These are phyloP conservation scores for Nissolia schottii DNA, from an alignment of 306 rosid species.

Conservation along the genomic window DNA sequence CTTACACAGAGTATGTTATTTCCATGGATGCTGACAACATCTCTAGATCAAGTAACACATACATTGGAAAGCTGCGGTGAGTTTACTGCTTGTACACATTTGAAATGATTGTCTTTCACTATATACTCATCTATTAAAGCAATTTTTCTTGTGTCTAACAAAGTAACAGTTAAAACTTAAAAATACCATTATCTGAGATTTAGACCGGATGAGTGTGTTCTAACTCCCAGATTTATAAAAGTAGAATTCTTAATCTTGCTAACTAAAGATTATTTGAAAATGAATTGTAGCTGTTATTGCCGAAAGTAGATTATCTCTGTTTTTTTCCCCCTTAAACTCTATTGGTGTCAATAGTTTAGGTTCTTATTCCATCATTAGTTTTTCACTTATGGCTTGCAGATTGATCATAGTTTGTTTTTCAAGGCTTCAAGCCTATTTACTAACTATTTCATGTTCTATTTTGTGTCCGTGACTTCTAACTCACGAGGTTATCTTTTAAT, in stretches of 20 bases:
- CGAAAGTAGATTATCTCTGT: not conserved
- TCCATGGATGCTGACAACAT: constrained; percentile 88
- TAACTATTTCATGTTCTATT: not conserved
- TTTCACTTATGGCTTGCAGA: not conserved
- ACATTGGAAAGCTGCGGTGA: constrained; percentile 84
- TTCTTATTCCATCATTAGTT: constrained; percentile 3
- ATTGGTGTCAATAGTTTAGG: not conserved
- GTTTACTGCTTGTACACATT: constrained; percentile 15
- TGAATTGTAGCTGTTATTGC: not conserved
- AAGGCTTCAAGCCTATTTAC: not conserved
- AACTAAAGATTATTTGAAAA: not conserved
- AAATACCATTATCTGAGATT: not conserved
- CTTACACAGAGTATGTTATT: constrained; percentile 87
- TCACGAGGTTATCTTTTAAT: not conserved
- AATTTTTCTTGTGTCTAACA: not conserved
- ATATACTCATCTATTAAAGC: not conserved
- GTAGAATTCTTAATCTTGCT: not conserved
- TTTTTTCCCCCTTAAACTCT: not conserved
- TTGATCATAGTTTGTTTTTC: not conserved
- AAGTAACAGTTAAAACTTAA: not conserved
- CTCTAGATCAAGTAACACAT: constrained; percentile 84
- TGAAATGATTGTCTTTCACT: not conserved
- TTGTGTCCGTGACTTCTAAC: not conserved
- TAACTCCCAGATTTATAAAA: not conserved
- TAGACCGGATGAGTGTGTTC: not conserved